Base-by-base conservation (phyloP, 129 eudicot genomes). In the Oenanthe sinensis region DNA sequence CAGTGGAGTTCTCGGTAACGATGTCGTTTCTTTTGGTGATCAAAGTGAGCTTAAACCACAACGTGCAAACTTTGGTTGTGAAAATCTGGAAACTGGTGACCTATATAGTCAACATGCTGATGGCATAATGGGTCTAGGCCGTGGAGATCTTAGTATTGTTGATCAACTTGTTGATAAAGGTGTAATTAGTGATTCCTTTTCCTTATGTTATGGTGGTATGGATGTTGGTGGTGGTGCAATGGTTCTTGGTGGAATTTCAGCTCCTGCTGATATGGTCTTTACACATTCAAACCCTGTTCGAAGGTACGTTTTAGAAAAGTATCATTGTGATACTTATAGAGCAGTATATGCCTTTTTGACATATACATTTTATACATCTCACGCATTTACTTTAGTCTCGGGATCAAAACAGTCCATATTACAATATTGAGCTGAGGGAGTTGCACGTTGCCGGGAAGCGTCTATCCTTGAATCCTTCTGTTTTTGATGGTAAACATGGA, bases 381-480 rank as follows among this genome's bases (percentile, higher is more conserved):
- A 89, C 96, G 82, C 97, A 92, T 92, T 92, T 92, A 96, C 99
- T 85, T 92, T 96, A 92, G 99, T 96, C 83, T 96, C 85, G 95
- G 97, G 97, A 88, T 96, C 92, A 89, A 86, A 92, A 92, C 99
- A 96, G 97, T 90, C 96, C 97, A 80, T 96, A 96, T 85, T 96
- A 96, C 97, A 96, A 96, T 82, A 92, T 96, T 74, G 97, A 92
- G 85, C 87, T 96, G 97, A 92, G 84, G 92, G 99, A 87, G 90
- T 79, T 96, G 22, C 97, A 89, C 40, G 96, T 96, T 82, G 99
- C 97, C 82, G 99, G 99, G 84, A 96, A 96, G 86, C 80, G 73
- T 78, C 86, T 96, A 87, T 79, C 88, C 42, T 71, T 96, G 44
- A 79, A 82, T 77, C 86, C 95, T 3, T 82, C 77, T 19, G 92